Base-by-base conservation (phyloP, 2,329 filamentous ascomycete genomes). In the Clarireedia paspali region DNA sequence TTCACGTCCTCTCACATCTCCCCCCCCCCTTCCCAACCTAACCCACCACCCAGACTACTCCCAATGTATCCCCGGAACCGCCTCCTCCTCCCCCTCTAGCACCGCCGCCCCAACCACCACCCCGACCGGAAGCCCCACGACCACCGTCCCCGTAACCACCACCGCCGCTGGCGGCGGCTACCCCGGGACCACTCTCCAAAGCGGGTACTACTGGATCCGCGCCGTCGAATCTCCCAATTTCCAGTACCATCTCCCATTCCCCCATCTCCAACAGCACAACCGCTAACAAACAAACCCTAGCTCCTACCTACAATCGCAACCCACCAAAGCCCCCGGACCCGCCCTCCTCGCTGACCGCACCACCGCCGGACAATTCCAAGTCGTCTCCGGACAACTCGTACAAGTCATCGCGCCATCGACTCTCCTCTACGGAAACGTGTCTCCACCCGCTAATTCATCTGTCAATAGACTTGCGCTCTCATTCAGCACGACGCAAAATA, bases 341-440 rank as follows among this genome's bases (percentile, higher is more conserved):
- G 80, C 80, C 2, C 70, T 81, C 27, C 72, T 84, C 54, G 75
- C 74, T 47, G 73, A 72, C 57, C 73, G 76, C 68, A 75, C 71
- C 5, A 77, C 75, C 1, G 81, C 81, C 0, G 81, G 81, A 0
- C 80, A 84, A 67, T 82, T 79, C 71, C 76, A 79, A 60, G 72
- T 84, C 56, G 71, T 76, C 3, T 70, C 73, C 46, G 80, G 79
- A 0, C 81, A 84, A 68, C 75, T 61, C 4, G 75, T 81, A 2
- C 74, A 80, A 62, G 71, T 80, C 52, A 73, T 73, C 7, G 71
- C 47, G 64, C 52, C 52, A 0, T 63, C 54, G 6, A 63, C 65
- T 5, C 51, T 60, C 6, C 58, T 67, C 1, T 67, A 67, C 36
- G 63, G 59, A 1, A 64, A 64, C 38, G 65, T 68, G 0, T 52